Conservation (phyloP, 2,329 filamentous ascomycete species). For the Alternaria sp. region DNA sequence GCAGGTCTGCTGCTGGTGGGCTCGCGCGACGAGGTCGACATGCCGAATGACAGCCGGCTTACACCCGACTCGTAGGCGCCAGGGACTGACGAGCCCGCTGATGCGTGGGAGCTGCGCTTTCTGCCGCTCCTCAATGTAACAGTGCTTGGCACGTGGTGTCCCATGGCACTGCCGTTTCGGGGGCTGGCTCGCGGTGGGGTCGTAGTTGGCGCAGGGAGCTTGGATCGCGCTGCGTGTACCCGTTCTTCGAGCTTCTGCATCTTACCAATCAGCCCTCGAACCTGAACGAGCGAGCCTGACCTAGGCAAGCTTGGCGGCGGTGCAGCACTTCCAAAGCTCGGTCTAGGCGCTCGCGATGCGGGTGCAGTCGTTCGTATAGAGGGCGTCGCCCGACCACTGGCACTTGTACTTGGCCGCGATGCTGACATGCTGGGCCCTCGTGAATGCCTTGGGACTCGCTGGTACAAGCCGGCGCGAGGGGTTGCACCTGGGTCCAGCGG, state of each 20-base stretch:
- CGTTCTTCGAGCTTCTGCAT: conserved; percentile 96
- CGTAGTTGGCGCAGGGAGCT: conserved; percentile 79
- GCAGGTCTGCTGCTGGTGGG: conserved; percentile 69
- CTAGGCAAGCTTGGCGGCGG: conserved; percentile 59
- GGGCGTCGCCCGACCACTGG: conserved; percentile 53
- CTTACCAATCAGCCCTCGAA: conserved; percentile 90
- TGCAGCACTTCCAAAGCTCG: conserved; percentile 56
- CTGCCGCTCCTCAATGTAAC: conserved; percentile 70
- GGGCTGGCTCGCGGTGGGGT: conserved; percentile 86
- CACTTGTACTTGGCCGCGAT: conserved; percentile 32
- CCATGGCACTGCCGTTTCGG: conserved; percentile 60
- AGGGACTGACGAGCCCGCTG: conserved; percentile 46
- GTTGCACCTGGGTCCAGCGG: conserved; percentile 60
- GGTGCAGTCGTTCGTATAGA: conserved; percentile 47
- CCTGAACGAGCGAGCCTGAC: conserved; percentile 83
- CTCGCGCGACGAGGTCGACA: conserved; percentile 38
- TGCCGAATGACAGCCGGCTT: conserved; percentile 60
- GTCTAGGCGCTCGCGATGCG: conserved; percentile 48
- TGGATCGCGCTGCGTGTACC: conserved; percentile 89
- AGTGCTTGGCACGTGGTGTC: conserved; percentile 58
- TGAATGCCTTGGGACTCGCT: conserved; percentile 57
- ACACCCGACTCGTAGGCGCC: conserved; percentile 38
- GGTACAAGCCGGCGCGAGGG: conserved; percentile 60
- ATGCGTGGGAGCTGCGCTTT: conserved; percentile 67
- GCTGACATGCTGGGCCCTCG: conserved; percentile 66